phyloP scores from a whole-genome alignment of 2,329 filamentous ascomycete genomes.

The Fusarium lyarnte region DNA sequence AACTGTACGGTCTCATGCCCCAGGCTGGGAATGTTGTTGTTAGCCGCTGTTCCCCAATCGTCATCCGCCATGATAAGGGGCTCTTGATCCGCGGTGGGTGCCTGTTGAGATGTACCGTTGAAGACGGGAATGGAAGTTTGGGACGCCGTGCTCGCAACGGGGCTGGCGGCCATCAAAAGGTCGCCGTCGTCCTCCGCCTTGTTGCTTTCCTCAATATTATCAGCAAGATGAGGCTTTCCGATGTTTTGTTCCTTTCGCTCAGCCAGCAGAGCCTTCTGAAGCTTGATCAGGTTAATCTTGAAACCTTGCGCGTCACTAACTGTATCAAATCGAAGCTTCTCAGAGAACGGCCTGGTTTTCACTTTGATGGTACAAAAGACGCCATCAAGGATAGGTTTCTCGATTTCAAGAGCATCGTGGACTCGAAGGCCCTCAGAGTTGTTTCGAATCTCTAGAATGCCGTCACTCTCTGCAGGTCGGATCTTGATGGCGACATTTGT shows the following conservation, averaged over 20 bases:
- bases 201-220: background rate
- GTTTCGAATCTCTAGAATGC: constrained; percentile 18
- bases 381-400: constrained; percentile 25
- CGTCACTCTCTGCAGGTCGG: background rate
- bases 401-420: constrained; percentile 38
- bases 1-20: background rate
- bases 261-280: constrained; percentile 7
- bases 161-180: background rate
- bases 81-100: background rate
- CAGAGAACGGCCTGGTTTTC: background rate
- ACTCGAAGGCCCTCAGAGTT: constrained; percentile 9
- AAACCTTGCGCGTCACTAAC: constrained; percentile 27
- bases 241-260: background rate
- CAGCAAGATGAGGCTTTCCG: background rate
- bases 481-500: constrained; percentile 34
- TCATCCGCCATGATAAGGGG: background rate
- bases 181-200: background rate
- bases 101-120: background rate
- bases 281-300: background rate
- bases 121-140: background rate
- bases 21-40: background rate
- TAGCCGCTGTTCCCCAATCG: background rate
- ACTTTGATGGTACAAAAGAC: constrained; percentile 36
- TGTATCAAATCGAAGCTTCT: constrained; percentile 33
- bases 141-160: background rate